Percentiles rank a stretch among this genome's conserved stretches.
phyloP scores from a whole-genome alignment of 1,139 yeast species.

The Barnettozyma hawaiiensis region DNA sequence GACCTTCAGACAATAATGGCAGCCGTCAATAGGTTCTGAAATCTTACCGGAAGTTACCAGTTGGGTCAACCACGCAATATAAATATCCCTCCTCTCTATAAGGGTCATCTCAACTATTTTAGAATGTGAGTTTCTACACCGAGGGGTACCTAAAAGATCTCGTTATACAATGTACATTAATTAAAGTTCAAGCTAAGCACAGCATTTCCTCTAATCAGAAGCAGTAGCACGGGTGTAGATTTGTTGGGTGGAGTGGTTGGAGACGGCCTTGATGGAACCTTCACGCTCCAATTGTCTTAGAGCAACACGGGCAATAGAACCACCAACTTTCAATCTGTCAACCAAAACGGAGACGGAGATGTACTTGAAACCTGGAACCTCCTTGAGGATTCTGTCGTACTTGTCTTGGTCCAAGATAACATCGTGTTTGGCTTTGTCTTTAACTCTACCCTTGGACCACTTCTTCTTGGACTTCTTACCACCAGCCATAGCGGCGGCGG shows the following conservation, averaged over 20 bases:
- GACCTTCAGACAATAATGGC: no score
- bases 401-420: slow-evolving; percentile 97
- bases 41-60: no score
- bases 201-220: slow-evolving; percentile 37
- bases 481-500: slow-evolving; percentile 99
- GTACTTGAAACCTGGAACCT: slow-evolving; percentile 98
- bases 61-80: no score
- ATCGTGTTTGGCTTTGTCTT: slow-evolving; percentile 99
- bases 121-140: no score
- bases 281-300: slow-evolving; percentile 92
- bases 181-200: slow-evolving; percentile 10
- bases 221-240: slow-evolving; percentile 85
- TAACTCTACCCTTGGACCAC: slow-evolving; percentile 99
- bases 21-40: no score
- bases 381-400: slow-evolving; percentile 99
- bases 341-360: slow-evolving; percentile 97
- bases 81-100: no score
- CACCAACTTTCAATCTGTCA: slow-evolving; percentile 99
- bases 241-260: slow-evolving; percentile 94
- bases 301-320: slow-evolving; percentile 98
- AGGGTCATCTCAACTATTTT: no score
- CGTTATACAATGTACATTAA: slow-evolving; percentile 27
- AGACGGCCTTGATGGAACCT: slow-evolving; percentile 93
- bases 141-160: neutral
- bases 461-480: slow-evolving; percentile 99